These are phyloP conservation scores for Panaeolus cyanescens DNA, from an alignment of 768 basidiomycete species.

Conservation along the genomic window DNA sequence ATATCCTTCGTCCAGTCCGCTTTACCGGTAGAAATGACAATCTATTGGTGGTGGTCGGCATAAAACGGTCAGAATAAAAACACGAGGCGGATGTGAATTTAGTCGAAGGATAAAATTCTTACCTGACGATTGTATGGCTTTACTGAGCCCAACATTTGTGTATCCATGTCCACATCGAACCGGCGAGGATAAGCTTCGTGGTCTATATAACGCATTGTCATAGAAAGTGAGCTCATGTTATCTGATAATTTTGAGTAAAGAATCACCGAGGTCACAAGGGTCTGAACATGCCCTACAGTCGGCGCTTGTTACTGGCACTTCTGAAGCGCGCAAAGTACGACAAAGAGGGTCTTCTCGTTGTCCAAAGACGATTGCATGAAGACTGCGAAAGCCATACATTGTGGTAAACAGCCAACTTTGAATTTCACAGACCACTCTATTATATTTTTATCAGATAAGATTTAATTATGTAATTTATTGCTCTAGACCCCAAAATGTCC, in stretches of 20 bases:
- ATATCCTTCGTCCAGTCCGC: slow-evolving; percentile 87
- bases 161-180: slow-evolving; percentile 79
- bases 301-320: slow-evolving; percentile 65
- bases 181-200: slow-evolving; percentile 74
- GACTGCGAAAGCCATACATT: slow-evolving; percentile 27
- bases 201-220: slow-evolving; percentile 39
- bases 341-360: slow-evolving; percentile 40
- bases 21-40: slow-evolving; percentile 89
- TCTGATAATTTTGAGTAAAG: slow-evolving; percentile 24
- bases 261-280: slow-evolving; percentile 71
- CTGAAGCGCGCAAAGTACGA: slow-evolving; percentile 53
- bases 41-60: slow-evolving; percentile 37
- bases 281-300: slow-evolving; percentile 77
- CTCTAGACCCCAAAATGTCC: background rate
- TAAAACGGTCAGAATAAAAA: background rate
- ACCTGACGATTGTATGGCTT: slow-evolving; percentile 86
- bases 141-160: slow-evolving; percentile 82
- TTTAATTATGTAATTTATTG: slow-evolving; percentile 17
- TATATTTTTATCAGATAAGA: slow-evolving; percentile 30
- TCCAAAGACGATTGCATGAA: slow-evolving; percentile 45
- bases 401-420: slow-evolving; percentile 1
- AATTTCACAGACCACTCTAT: background rate
- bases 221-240: slow-evolving; percentile 21
- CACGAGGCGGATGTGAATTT: background rate
- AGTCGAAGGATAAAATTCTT: slow-evolving; percentile 9